Evolutionary conservation across 75 land plant genomes (phyloP).

Genomic region (Isoetes taiwanensis): DNA sequence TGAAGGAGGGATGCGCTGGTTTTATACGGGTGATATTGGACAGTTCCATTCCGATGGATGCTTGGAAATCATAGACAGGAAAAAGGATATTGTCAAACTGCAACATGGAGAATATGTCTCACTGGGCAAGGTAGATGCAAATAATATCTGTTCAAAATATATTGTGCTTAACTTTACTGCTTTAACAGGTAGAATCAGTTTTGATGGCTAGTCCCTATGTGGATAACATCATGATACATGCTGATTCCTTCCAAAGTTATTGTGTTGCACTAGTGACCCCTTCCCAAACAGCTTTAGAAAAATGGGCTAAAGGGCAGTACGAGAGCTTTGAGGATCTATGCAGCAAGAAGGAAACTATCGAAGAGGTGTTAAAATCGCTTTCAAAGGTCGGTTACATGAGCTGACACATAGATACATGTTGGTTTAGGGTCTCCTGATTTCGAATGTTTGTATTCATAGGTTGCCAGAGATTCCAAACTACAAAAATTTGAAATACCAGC

Average conservation of each 20-base stretch:
- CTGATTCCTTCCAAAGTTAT: conserved; percentile 63
- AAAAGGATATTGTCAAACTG: conserved; percentile 89
- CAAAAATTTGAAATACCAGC: conserved; percentile 67
- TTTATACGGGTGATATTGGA: conserved; percentile 93
- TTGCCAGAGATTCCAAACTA: conserved; percentile 36
- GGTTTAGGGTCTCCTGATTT: too few relatives aligned
- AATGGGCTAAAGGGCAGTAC: conserved; percentile 57
- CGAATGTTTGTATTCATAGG: conserved; percentile 44
- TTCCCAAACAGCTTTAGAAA: conserved; percentile 39
- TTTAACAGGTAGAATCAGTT: conserved; percentile 66
- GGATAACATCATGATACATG: conserved; percentile 78
- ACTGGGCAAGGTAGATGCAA: conserved; percentile 88
- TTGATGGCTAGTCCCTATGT: conserved; percentile 41
- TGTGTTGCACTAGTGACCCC: conserved; percentile 72
- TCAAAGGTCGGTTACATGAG: conserved; percentile 43
- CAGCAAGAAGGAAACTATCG: conserved; percentile 33
- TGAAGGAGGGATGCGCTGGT: conserved; percentile 82
- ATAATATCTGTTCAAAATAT: too few relatives aligned
- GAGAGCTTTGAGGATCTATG: conserved; percentile 50
- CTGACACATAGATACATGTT: too few relatives aligned
- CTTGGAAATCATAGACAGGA: conserved; percentile 85
- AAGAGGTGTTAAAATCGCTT: conserved; percentile 45
- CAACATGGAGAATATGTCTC: conserved; percentile 95
- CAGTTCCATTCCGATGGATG: conserved; percentile 89
- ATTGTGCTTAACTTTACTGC: too few relatives aligned